Evolutionary conservation across 805 yeast genomes (phyloP).

Genomic region (Cyberlindnera euphorbiiphila): DNA sequence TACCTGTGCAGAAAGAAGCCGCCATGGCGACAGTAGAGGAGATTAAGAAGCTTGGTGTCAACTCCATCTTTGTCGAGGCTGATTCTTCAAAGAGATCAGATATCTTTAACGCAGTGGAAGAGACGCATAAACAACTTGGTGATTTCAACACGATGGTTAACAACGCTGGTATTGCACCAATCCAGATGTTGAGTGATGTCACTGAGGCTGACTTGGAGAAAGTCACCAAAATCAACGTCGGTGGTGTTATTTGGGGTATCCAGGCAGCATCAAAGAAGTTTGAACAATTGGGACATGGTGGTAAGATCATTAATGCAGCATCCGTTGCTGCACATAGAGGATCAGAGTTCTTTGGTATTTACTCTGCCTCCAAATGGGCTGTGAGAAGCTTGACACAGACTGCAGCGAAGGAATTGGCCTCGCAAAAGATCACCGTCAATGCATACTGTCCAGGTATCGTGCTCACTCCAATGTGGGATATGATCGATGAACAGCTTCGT

Average conservation of each 20-base stretch:
- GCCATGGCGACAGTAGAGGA: constrained; percentile 26
- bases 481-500: constrained; percentile 27
- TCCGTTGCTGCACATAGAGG: constrained; percentile 35
- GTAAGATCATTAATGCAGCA: constrained; percentile 37
- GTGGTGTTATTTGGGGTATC: constrained; percentile 32
- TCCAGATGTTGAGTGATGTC: constrained; percentile 26
- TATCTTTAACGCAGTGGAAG: constrained; percentile 27
- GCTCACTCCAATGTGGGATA: constrained; percentile 35
- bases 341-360: constrained; percentile 30
- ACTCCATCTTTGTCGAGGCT: constrained; percentile 25
- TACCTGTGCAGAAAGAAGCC: constrained; percentile 22
- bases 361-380: constrained; percentile 36
- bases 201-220: constrained; percentile 28
- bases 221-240: constrained; percentile 29
- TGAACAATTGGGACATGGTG: constrained; percentile 27
- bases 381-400: constrained; percentile 35
- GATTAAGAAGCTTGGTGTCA: constrained; percentile 20
- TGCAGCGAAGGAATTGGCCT: constrained; percentile 36
- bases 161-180: constrained; percentile 34
- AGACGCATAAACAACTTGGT: constrained; percentile 30
- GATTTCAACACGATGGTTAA: constrained; percentile 34
- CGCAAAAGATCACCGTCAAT: constrained; percentile 35
- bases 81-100: constrained; percentile 27
- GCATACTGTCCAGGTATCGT: constrained; percentile 39
- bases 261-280: constrained; percentile 35